Evolutionary conservation across 2,329 filamentous ascomycete species (phyloP).

Genomic region (Fusarium staphyleae): DNA sequence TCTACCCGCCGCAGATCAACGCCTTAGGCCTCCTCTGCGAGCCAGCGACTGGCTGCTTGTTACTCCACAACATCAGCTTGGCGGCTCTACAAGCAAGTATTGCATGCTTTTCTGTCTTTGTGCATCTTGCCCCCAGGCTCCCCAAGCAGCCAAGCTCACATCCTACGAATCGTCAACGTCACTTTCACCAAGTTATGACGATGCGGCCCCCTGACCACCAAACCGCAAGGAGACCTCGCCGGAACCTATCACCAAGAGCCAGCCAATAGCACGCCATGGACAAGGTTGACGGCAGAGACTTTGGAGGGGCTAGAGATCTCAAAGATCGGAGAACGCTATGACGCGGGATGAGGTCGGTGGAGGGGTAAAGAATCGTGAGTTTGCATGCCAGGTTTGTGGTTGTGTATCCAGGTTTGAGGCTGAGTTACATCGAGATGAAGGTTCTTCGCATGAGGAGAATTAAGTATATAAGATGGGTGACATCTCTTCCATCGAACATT

Average conservation of each 20-base stretch:
- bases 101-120: slow-evolving; percentile 2
- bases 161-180: slow-evolving; percentile 38
- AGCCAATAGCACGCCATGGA: slow-evolving; percentile 13
- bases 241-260: slow-evolving; percentile 19
- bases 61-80: slow-evolving; percentile 36
- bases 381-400: slow-evolving; percentile 12
- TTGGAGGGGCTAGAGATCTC: slow-evolving; percentile 14
- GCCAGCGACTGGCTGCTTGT: slow-evolving; percentile 11
- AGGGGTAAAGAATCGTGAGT: slow-evolving; percentile 7
- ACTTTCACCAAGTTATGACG: slow-evolving; percentile 36
- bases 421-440: slow-evolving; percentile 26
- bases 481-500: background rate
- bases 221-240: background rate
- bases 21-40: slow-evolving; percentile 33
- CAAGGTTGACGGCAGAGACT: slow-evolving; percentile 14
- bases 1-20: slow-evolving; percentile 12
- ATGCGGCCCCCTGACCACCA: slow-evolving; percentile 16
- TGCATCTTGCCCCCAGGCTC: background rate
- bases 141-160: too few species aligned
- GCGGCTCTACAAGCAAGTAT: slow-evolving; percentile 25
- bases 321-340: slow-evolving; percentile 32
- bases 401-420: slow-evolving; percentile 6
- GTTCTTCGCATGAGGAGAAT: background rate
- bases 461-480: slow-evolving; percentile 36
- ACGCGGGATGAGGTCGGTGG: slow-evolving; percentile 37